These are phyloP conservation scores for Jackrogersella minutella DNA, from an alignment of 495 filamentous ascomycete genomes.

Conservation along the genomic window DNA sequence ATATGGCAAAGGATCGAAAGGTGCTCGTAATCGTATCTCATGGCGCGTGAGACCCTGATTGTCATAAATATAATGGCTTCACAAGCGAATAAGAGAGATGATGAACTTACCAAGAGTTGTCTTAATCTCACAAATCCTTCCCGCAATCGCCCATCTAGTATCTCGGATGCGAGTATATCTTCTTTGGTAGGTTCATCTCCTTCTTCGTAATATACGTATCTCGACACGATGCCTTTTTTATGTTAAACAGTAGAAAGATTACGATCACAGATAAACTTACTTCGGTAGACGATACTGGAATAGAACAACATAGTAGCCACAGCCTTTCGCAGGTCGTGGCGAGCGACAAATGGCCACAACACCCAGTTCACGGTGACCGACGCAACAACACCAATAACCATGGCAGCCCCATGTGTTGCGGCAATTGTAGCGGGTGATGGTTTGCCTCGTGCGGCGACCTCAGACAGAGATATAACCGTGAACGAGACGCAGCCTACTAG, in stretches of 20 bases:
- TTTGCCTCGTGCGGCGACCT: constrained; percentile 44
- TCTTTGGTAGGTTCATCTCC: constrained; percentile 57
- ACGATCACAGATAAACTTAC: constrained; percentile 16
- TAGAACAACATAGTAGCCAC: constrained; percentile 64
- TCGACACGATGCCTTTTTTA: constrained; percentile 57
- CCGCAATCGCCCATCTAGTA: constrained; percentile 63
- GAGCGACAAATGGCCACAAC: constrained; percentile 67
- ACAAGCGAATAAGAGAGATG: not conserved
- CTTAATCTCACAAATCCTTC: constrained; percentile 67
- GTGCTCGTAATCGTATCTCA: constrained; percentile 64
- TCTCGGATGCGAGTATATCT: constrained; percentile 62
- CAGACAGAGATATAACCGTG: constrained; percentile 61
- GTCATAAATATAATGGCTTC: not conserved
- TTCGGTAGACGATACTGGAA: constrained; percentile 60
- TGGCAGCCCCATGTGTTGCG: constrained; percentile 57
- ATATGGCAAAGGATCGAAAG: constrained; percentile 64
- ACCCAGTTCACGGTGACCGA: constrained; percentile 65
- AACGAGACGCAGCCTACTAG: constrained; percentile 64
- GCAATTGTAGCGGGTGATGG: constrained; percentile 53
- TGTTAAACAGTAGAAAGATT: not conserved
- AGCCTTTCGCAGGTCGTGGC: constrained; percentile 65
- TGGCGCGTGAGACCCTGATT: constrained; percentile 59
- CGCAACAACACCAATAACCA: constrained; percentile 60
- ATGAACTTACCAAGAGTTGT: constrained; percentile 56
- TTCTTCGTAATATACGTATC: constrained; percentile 65